phyloP scores from a whole-genome alignment of 1,284 basidiomycete species.

The Cryptococcus sp. region DNA sequence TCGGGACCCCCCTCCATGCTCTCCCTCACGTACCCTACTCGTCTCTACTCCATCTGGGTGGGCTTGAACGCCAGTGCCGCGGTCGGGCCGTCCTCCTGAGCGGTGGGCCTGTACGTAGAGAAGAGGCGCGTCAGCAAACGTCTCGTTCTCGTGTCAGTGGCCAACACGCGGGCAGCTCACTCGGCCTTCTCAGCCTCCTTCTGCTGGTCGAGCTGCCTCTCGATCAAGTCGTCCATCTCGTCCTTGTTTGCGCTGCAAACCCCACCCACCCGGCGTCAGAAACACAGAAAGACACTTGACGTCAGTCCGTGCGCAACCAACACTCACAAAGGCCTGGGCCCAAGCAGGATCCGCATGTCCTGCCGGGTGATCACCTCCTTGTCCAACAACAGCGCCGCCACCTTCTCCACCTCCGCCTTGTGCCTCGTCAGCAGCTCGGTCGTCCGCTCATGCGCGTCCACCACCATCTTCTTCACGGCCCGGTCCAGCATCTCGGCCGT shows the following conservation, averaged over 20 bases:
- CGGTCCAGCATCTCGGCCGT: conserved; percentile 89
- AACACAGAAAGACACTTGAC: not conserved
- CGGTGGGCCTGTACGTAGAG: not conserved
- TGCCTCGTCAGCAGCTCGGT: conserved; percentile 77
- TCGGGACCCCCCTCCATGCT: too few species aligned
- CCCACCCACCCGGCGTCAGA: conserved; percentile 36
- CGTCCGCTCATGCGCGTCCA: conserved; percentile 80
- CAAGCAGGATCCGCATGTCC: conserved; percentile 46
- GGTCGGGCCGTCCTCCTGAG: conserved; percentile 7
- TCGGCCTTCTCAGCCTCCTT: conserved; percentile 16
- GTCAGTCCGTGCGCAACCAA: too few species aligned
- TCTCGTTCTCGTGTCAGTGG: not conserved
- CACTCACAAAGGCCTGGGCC: conserved; percentile 42
- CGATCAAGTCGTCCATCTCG: conserved; percentile 92
- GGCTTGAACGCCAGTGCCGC: conserved; percentile 15
- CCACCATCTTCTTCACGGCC: conserved; percentile 92
- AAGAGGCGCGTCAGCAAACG: not conserved
- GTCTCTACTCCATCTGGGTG: not conserved
- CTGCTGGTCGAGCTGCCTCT: conserved; percentile 52
- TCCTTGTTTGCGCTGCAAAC: conserved; percentile 71
- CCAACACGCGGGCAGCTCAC: not conserved
- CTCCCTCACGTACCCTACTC: not conserved
- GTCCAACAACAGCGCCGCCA: conserved; percentile 81
- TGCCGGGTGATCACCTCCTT: conserved; percentile 90
- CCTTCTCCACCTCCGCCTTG: conserved; percentile 86